Percentiles rank a stretch among this genome's conserved stretches.
Evolutionary conservation across 1,284 basidiomycete species (phyloP).

Genomic region (Prillingera fragicola): DNA sequence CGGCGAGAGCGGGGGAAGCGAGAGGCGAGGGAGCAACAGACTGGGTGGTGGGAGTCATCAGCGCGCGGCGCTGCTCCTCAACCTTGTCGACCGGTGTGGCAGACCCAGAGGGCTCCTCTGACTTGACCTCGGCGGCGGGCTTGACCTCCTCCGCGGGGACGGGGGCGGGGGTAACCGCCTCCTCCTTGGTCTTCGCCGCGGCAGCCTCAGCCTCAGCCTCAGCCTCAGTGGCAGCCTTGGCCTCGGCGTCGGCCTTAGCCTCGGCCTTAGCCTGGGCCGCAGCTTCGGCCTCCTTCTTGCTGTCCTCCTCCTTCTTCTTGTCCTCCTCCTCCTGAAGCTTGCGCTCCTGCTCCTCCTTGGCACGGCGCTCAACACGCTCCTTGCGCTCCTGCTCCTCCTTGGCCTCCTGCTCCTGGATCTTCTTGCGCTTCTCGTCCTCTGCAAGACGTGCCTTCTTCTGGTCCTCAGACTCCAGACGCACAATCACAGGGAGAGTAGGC

Average conservation of each 20-base stretch:
- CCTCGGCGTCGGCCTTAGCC: conserved; percentile 40
- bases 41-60: conserved; percentile 26
- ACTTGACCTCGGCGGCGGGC: conserved; percentile 31
- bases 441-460: conserved; percentile 46
- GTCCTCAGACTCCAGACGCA: conserved; percentile 53
- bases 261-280: conserved; percentile 54
- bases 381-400: conserved; percentile 43
- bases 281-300: conserved; percentile 53
- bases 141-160: conserved; percentile 34
- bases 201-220: conserved; percentile 6
- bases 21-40: conserved; percentile 34
- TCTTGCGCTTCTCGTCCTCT: conserved; percentile 41
- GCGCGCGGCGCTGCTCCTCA: conserved; percentile 28
- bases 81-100: conserved; percentile 24
- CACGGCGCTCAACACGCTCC: conserved; percentile 35
- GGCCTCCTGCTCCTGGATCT: conserved; percentile 40
- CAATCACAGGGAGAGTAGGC: conserved; percentile 35
- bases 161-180: conserved; percentile 30
- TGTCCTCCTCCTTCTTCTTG: conserved; percentile 55
- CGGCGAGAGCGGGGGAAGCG: conserved; percentile 39
- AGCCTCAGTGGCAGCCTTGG: conserved; percentile 21
- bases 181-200: conserved; percentile 44
- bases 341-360: conserved; percentile 23
- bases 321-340: conserved; percentile 44
- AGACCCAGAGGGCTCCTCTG: conserved; percentile 48